Base-by-base conservation (phyloP, 2,329 filamentous ascomycete genomes). In the Penicillium sp. region DNA sequence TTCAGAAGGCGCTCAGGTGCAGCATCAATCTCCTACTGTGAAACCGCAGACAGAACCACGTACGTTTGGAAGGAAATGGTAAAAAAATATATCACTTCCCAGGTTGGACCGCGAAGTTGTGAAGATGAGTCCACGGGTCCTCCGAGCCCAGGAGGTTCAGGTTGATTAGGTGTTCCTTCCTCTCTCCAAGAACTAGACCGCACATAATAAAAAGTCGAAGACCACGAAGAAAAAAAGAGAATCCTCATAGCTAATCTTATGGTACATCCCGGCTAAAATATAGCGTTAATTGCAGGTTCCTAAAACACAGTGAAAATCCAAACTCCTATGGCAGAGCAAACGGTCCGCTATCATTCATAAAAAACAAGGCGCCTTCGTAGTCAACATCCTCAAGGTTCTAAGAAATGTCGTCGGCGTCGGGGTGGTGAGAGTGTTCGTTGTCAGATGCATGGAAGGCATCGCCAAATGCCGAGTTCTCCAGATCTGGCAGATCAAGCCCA, bases 381-480 rank as follows among this genome's bases (percentile, higher is more conserved):
- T 34, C 40, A 34, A 53, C 29, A 16, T 44, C 29, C 29, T 39
- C 14, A 36, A 14, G n/a, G 27, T 21, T 40, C 57, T 60, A 75
- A 29, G 72, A 67, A 62, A 76, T 75, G 18, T 76, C 73, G 45
- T 75, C 73, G 4, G 68, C 66, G 43, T 76, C 72, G 39, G 67
- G 72, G 53, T 73, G 66, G 55, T 75, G 69, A n/a, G 63, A 70
- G 56, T 72, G 66, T 52, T 77, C 73, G 54, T 75, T 74, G 57
- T 81, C 78, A 44, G 79, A 79, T 14, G 77, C 78, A 59, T 92
- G 88, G 73, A 93, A 90, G 0, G 90, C 90, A 63, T 94, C 89
- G 3, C 89, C 90, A 75, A 94, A 94, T 1, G 89, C 90, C 34
- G 87, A 90, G 66, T 92, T 88, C 44, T 90, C 88, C 77, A 91